A percentile compares a stretch with the other conserved stretches of the same genome.
Conservation (phyloP, 306 rosid species). For the Luffa aegyptiaca region DNA sequence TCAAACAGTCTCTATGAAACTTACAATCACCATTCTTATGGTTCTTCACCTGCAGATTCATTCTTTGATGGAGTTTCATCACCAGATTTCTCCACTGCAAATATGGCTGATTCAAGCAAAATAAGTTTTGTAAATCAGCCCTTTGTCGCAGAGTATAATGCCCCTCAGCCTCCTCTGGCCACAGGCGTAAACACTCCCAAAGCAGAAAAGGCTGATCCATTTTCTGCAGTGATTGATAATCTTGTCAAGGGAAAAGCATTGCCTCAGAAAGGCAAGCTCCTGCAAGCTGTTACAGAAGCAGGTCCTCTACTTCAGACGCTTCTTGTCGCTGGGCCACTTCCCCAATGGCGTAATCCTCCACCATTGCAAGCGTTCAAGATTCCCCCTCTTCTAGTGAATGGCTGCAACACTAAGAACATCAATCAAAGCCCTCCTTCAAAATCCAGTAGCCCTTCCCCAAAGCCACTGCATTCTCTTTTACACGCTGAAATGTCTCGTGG, state of each 20-base stretch:
- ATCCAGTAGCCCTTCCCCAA: not conserved
- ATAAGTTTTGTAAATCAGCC: slow-evolving; percentile 21
- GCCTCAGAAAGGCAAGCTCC: slow-evolving; percentile 59
- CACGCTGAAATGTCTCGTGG: slow-evolving; percentile 14
- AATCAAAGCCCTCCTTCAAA: slow-evolving; percentile 6
- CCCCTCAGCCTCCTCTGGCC: not conserved
- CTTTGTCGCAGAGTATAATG: slow-evolving; percentile 17
- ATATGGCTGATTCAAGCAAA: slow-evolving; percentile 40
- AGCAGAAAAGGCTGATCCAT: slow-evolving; percentile 27
- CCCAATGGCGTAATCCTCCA: slow-evolving; percentile 70
- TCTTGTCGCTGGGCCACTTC: slow-evolving; percentile 59
- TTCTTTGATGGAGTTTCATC: slow-evolving; percentile 56
- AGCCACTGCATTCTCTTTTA: slow-evolving; percentile 12
- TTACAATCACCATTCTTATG: slow-evolving; percentile 30
- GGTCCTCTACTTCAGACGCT: slow-evolving; percentile 62
- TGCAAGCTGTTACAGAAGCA: slow-evolving; percentile 47
- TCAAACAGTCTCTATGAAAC: slow-evolving; percentile 44
- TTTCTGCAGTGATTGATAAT: slow-evolving; percentile 23
- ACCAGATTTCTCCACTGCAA: slow-evolving; percentile 42
- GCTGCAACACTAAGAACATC: slow-evolving; percentile 14
- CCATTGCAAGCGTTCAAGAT: slow-evolving; percentile 33
- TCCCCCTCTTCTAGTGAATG: slow-evolving; percentile 35
- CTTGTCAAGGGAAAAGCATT: slow-evolving; percentile 29
- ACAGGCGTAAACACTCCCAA: slow-evolving; percentile 9
- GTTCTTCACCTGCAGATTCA: slow-evolving; percentile 61